phyloP scores from a whole-genome alignment of 2,329 filamentous ascomycete species.

The Aureobasidium sp. region DNA sequence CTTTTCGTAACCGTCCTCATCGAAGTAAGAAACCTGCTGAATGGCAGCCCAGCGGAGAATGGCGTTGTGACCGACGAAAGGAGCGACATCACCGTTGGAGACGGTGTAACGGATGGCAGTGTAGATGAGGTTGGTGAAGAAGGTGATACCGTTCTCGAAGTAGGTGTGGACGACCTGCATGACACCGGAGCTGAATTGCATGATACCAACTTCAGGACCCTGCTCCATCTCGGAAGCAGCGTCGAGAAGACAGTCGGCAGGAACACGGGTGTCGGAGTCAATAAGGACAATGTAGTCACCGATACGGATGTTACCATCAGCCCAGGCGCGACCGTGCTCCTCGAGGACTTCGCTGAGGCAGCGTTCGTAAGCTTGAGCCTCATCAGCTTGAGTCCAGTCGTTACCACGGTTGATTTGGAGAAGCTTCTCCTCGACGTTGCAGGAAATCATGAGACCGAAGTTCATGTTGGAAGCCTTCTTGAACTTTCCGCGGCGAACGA shows the following conservation, averaged over 20 bases:
- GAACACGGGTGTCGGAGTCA: slow-evolving; percentile 62
- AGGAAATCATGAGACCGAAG: slow-evolving; percentile 55
- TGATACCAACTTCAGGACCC: slow-evolving; percentile 60
- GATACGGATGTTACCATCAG: slow-evolving; percentile 52
- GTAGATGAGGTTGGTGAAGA: slow-evolving; percentile 73
- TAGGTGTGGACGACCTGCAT: slow-evolving; percentile 67
- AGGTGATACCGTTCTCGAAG: slow-evolving; percentile 70
- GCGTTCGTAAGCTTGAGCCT: slow-evolving; percentile 41
- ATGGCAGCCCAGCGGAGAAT: slow-evolving; percentile 62
- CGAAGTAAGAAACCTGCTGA: slow-evolving; percentile 49
- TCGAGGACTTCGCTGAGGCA: slow-evolving; percentile 44
- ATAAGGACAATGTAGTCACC: slow-evolving; percentile 59
- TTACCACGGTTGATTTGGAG: slow-evolving; percentile 29
- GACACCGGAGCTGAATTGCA: slow-evolving; percentile 65
- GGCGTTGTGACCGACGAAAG: slow-evolving; percentile 72
- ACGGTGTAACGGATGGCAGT: slow-evolving; percentile 63
- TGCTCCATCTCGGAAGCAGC: slow-evolving; percentile 65
- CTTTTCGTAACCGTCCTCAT: slow-evolving; percentile 53
- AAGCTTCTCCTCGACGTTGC: slow-evolving; percentile 55
- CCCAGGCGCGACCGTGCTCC: slow-evolving; percentile 50
- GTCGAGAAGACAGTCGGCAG: slow-evolving; percentile 58
- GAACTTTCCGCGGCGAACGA: slow-evolving; percentile 54
- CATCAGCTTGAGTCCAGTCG: slow-evolving; percentile 29
- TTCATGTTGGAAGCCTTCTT: slow-evolving; percentile 70
- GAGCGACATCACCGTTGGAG: slow-evolving; percentile 62